Evolutionary conservation across 2,329 filamentous ascomycete species (phyloP).

Genomic region (Talaromyces sp.): DNA sequence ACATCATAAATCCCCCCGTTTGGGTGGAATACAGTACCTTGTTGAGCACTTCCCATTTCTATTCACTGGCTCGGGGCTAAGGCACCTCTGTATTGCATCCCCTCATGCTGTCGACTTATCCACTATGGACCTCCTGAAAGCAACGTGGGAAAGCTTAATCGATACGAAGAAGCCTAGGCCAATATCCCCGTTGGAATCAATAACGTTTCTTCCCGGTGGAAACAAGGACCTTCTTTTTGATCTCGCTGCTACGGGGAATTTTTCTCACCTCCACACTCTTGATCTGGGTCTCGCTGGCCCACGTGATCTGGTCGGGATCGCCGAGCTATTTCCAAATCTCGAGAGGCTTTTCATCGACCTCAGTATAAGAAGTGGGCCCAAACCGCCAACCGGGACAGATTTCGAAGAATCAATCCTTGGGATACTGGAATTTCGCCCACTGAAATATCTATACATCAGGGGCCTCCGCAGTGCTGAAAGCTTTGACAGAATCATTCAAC

Average conservation of each 20-base stretch:
- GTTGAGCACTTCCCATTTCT: slow-evolving; percentile 7
- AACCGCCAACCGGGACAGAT: background rate
- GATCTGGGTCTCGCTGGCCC: background rate
- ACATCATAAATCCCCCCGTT: too few species aligned
- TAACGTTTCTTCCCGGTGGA: background rate
- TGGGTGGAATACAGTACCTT: background rate
- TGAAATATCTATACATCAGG: slow-evolving; percentile 8
- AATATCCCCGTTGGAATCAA: slow-evolving; percentile 5
- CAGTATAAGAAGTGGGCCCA: background rate
- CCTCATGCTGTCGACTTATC: background rate
- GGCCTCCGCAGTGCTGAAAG: background rate
- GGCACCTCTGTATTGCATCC: slow-evolving; percentile 1
- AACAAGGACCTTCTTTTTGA: slow-evolving; percentile 3
- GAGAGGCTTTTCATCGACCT: slow-evolving; percentile 8
- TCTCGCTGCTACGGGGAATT: slow-evolving; percentile 2
- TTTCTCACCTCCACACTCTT: slow-evolving; percentile 8
- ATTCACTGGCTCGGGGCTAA: slow-evolving; percentile 1
- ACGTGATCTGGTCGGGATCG: background rate
- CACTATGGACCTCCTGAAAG: background rate
- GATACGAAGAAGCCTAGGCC: background rate
- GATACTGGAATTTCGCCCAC: slow-evolving; percentile 6
- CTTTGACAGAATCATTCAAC: slow-evolving; percentile 2
- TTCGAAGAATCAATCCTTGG: background rate
- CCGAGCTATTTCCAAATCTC: slow-evolving; percentile 6
- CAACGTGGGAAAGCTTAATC: background rate